Base-by-base conservation (phyloP, 257 asterid species). In the Jaltomata sinuosa region DNA sequence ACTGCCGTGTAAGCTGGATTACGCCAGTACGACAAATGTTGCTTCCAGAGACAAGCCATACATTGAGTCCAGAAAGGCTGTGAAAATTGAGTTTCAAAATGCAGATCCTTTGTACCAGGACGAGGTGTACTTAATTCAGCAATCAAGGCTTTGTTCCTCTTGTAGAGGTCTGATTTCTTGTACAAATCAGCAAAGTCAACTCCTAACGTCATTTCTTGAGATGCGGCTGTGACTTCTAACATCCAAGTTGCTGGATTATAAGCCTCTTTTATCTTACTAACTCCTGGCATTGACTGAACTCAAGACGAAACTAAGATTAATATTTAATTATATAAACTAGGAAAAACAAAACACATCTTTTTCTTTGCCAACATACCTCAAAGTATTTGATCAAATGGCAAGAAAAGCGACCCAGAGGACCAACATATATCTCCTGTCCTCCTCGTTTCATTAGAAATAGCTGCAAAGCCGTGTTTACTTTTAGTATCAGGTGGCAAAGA, bases 211-310 rank as follows among this genome's bases (percentile, higher is more conserved):
- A 79, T 80, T 76, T 90, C 92, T 55, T 89, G 88, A 8, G 91
- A 82, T 2, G 90, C 69, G 81, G 91, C 34, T 21, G 94, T 88
- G 68, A 88, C 90, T 87, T 93, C 97, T 64, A 91, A 84, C 95
- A 93, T 93, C 97, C 95, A 93, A 11, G 95, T 90, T 74, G 97
- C 94, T 7, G 97, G 97, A 85, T 93, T 91, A 22, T 91, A 87
- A 19, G 91, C 91, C 7, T 89, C 92, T 53, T 53, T 90, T 80
- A 91, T 90, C 86, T 88, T 90, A 57, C 74, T 40, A n/a, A 91
- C 89, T 71, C 93, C 95, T n/a, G 74, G 50, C 61, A 91, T 84
- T 15, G 84, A 81, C 94, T 92, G 71, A 15, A 86, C 8, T 25
- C 36, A 47, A 71, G 59, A 82, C 2, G 49, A 83, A 9, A 47